phyloP scores from a whole-genome alignment of 2,329 filamentous ascomycete species.

The Epichloe sp. region DNA sequence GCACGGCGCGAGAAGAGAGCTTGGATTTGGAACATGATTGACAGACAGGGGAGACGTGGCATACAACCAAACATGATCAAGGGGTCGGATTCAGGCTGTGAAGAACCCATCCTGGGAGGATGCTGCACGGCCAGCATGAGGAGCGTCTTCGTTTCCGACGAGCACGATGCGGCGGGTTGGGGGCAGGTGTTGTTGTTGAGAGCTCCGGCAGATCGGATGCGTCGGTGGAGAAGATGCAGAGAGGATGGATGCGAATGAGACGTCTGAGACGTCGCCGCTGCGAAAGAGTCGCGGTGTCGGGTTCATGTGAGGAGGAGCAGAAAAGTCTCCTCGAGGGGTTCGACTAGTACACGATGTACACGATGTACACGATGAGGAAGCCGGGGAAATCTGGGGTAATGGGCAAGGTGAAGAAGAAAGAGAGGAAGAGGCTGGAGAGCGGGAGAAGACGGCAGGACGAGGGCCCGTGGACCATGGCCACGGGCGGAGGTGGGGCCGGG shows the following conservation, averaged over 20 bases:
- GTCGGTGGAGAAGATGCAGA: not conserved
- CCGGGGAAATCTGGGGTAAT: slow-evolving; percentile 11
- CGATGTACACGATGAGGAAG: not conserved
- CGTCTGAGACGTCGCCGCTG: not conserved
- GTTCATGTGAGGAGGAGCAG: not conserved
- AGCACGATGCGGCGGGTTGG: not conserved
- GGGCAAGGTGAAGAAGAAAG: slow-evolving; percentile 6
- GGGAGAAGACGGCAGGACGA: not conserved
- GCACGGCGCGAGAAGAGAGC: not conserved
- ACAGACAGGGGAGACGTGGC: slow-evolving; percentile 18
- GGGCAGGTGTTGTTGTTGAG: not conserved
- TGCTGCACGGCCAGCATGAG: slow-evolving; percentile 44
- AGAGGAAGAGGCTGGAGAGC: slow-evolving; percentile 5
- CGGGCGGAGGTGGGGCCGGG: not conserved
- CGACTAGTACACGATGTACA: too few species aligned
- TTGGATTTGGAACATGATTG: not conserved
- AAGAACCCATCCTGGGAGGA: slow-evolving; percentile 45
- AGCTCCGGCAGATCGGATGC: not conserved
- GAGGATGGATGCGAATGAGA: not conserved
- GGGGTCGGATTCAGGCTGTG: slow-evolving; percentile 37
- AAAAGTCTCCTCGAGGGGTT: too few species aligned
- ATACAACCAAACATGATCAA: slow-evolving; percentile 55
- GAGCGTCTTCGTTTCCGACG: slow-evolving; percentile 22
- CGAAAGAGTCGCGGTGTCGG: not conserved
- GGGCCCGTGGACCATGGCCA: not conserved